These are phyloP conservation scores for Hordeum marinum DNA, from an alignment of 176 grass and related monocot species.

Conservation along the genomic window DNA sequence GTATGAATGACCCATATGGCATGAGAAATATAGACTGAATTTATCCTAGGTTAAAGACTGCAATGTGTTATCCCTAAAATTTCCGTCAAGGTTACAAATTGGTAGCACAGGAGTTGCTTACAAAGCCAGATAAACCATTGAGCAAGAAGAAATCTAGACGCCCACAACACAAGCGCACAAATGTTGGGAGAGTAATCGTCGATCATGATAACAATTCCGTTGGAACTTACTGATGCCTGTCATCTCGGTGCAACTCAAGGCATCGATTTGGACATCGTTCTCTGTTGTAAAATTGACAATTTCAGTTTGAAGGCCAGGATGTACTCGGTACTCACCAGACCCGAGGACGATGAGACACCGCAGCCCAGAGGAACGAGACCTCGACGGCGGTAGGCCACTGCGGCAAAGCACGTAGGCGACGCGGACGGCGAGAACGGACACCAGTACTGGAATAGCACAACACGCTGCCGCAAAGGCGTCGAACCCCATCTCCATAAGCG, in stretches of 20 bases:
- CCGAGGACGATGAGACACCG: constrained; percentile 57
- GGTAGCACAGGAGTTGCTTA: neutral
- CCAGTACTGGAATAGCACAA: constrained; percentile 27
- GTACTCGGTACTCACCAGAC: constrained; percentile 48
- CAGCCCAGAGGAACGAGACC: neutral
- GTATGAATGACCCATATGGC: neutral
- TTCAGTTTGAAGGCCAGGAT: neutral
- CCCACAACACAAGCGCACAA: neutral
- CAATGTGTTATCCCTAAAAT: neutral
- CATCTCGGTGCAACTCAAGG: neutral
- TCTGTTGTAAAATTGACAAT: neutral
- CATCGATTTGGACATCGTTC: neutral
- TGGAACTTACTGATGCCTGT: neutral
- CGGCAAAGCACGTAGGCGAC: constrained; percentile 39
- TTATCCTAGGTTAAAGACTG: neutral
- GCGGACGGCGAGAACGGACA: constrained; percentile 44
- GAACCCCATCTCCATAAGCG: constrained; percentile 1
- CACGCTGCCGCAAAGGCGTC: neutral
- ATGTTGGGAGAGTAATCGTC: neutral
- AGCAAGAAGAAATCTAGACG: neutral
- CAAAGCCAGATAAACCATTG: neutral
- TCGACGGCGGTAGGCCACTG: constrained; percentile 28
- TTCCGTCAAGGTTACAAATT: neutral
- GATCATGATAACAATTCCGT: neutral
- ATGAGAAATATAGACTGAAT: neutral